Base-by-base conservation (phyloP, 176 grass and related monocot genomes). In the Raddia guianensis region DNA sequence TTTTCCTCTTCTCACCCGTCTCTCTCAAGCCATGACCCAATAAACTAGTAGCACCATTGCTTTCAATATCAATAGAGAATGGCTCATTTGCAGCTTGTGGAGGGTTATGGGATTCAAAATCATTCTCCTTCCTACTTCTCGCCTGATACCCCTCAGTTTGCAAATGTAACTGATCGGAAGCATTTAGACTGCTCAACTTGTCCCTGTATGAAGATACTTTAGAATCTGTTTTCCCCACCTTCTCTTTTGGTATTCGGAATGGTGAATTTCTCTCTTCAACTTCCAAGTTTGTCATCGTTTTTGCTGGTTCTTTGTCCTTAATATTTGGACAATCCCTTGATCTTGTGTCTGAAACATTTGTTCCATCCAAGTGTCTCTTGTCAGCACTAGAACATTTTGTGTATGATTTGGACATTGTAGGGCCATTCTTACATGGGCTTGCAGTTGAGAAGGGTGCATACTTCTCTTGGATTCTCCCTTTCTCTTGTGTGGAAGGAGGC, bases 1-100 rank as follows among this genome's bases (percentile, higher is more conserved):
- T 85, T 89, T 81, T 89, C 43, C 87, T 89, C 76, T 89, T 81
- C 44, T n/a, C 65, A 16, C 72, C 72, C 15, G 32, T 76, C 19
- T 77, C 77, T 76, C 58, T 85, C 65, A 72, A 48, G 32, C 71
- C 76, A 70, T 53, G 72, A 18, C 59, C 57, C 8, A 68, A 65
- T 32, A 81, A 0, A 77, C 70, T 75, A 70, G 56, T 72, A 51
- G 16, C 11, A 76, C 32, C 57, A 66, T 63, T 85, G 16, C 51
- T 52, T 70, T 55, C 76, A 3, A 69, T 27, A 33, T 64, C 76
- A 75, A 4, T 80, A 84, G 75, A 74, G 15, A 40, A 84, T 16
- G 12, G 20, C 9, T 3, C 6, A 4, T 61, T 63, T 84, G 27
- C 56, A 75, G 55, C 50, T 62, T 80, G 47, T 63, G 37, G 9